Evolutionary conservation across 73 alveolate species (phyloP), one percentile per base, ranked within the genome.

Genomic region (Paramecium tetraurelia): DNA sequence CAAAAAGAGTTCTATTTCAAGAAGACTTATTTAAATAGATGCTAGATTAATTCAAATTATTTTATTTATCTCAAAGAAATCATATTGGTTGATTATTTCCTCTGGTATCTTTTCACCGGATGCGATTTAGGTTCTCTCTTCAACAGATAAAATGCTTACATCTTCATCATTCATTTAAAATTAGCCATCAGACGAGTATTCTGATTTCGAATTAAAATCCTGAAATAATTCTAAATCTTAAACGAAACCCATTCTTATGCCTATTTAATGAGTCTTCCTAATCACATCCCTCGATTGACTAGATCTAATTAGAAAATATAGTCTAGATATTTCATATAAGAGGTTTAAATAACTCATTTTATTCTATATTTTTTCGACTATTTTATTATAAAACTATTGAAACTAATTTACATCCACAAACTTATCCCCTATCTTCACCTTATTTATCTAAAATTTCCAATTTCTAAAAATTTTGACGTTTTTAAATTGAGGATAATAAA

Each of bases 401-500:
- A 72, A 72, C 7, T 72, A 33, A 12, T 27, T 33, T 7, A 33
- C 24, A 68, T 68, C 48, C 8, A 68, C 22, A 12, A 11, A 20
- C 46, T 68, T 72, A 1, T 72, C 59, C 14, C 21, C 86, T 14
- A 72, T 29, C 5, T 5, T 5, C 16, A 72, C 86, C 21, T 72
- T 40, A 0, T 14, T n/a, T 12, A 72, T 72, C 8, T 72, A 16
- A 12, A 8, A 20, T 9, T 35, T 35, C 86, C 86, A 72, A 72
- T 72, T 72, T 36, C 38, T 36, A 2, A 1, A 29, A 35, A 72
- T 72, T 33, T 36, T 72, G 7, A 72, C 35, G 6, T 72, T 72
- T 12, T 72, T 72, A n/a, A 72, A 72, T 72, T 72, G 6, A 72
- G 86, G 86, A 38, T 72, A 72, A 72, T 72, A 72, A 1, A 36